These are phyloP conservation scores for Adansonia gregorii DNA, from an alignment of 441 rosid species.

Conservation along the genomic window DNA sequence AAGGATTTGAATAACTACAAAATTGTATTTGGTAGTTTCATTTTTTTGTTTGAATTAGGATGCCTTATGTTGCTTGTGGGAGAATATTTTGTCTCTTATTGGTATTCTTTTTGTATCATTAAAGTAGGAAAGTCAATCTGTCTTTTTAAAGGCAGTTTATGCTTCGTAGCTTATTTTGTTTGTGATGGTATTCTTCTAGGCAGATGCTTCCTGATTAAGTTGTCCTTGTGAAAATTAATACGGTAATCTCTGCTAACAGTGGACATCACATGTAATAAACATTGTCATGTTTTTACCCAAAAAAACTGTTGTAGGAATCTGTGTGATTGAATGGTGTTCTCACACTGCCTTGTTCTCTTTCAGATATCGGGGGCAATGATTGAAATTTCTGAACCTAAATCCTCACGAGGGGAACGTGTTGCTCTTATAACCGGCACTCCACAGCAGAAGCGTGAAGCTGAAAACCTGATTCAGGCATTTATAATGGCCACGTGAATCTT, in stretches of 20 bases:
- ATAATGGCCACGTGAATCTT: constrained; percentile 78
- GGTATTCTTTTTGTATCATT: background rate
- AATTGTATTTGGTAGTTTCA: background rate
- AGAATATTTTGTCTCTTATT: constrained; percentile 4
- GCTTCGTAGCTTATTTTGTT: background rate
- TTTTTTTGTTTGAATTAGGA: background rate
- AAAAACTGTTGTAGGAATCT: constrained; percentile 8
- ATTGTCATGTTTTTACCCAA: background rate
- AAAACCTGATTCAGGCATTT: constrained; percentile 96
- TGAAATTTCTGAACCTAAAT: constrained; percentile 84
- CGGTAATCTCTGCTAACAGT: background rate
- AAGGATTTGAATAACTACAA: background rate
- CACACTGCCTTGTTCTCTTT: constrained; percentile 34
- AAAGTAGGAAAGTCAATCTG: background rate
- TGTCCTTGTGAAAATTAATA: background rate
- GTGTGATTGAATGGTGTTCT: constrained; percentile 22
- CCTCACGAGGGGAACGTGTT: constrained; percentile 76
- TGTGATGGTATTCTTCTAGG: background rate
- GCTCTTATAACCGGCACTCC: constrained; percentile 89
- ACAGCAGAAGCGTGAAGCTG: constrained; percentile 89
- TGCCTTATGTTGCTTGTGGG: background rate
- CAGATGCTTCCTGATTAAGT: background rate
- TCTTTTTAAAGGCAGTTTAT: background rate
- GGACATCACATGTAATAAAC: too few species aligned
- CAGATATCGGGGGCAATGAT: constrained; percentile 96